Base-by-base conservation (phyloP, 2,329 filamentous ascomycete species). In the Cytospora leucostoma region DNA sequence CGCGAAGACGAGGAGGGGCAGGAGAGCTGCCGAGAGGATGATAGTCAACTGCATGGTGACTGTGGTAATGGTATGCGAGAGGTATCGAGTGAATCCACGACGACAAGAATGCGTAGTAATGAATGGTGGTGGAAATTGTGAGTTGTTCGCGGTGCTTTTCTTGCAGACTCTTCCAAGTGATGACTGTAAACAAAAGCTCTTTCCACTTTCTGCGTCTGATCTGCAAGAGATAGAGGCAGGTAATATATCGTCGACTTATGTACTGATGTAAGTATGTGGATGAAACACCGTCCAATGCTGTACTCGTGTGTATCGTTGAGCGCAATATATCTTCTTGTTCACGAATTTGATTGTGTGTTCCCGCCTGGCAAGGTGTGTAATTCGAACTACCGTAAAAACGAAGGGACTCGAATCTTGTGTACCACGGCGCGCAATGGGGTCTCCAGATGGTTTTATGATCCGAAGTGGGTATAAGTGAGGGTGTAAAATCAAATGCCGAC, bases 1-100 rank as follows among this genome's bases (percentile, higher is more conserved):
- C 44, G 83, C 83, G 59, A 83, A 69, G 65, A 82, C 84, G 70
- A 85, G 72, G 59, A 84, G 76, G 69, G 84, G 84, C 71, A 87
- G 78, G 67, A 82, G 71, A 66, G 78, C 72, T 65, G 80, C 79
- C 65, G 82, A 72, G 70, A 81, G 63, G 65, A 86, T 69, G 35
- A 79, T 73, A 54, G 75, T 73, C 69, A 82, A 68, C 66, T 78
- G 78, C 79, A 82, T 82, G 63, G 53, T 70, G 67, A 49, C 54
- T 66, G 51, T 67, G 53, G 53, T 35, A 50, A 59, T 54, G 38
- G 59, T 35, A 37, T 44, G 37, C 52, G 50, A 47, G n/a, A 32
- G 21, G 35, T 63, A 34, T 37, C 49, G 64, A 58, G 56, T 57
- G 49, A 61, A 67, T 56, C 52, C 63, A 63, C 59, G 62, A 54